Evolutionary conservation across 208 protist species (phyloP).

Genomic region (Strigomonas culicis): DNA sequence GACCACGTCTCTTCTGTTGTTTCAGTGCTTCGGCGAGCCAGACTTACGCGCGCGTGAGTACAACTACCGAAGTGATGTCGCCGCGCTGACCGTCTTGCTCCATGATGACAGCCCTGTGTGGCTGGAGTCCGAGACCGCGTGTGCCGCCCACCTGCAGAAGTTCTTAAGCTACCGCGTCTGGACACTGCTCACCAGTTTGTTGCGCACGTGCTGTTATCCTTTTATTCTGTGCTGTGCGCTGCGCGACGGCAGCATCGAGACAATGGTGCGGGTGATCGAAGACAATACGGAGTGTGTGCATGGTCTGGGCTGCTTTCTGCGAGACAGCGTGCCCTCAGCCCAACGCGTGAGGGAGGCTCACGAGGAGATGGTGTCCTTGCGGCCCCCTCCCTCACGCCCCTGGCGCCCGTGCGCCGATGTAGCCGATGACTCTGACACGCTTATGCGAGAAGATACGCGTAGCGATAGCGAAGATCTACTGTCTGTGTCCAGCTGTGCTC

Average conservation of each 20-base stretch:
- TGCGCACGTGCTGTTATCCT: slow-evolving; percentile 33
- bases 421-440: not conserved
- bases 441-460: not conserved
- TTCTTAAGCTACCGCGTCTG: no score
- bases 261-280: slow-evolving; percentile 38
- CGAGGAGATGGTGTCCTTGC: no score
- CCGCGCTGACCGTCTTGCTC: slow-evolving; percentile 35
- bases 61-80: slow-evolving; percentile 49
- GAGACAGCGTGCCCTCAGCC: no score
- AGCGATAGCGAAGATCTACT: not conserved
- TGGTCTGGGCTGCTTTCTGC: slow-evolving; percentile 70
- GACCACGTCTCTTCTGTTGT: slow-evolving; percentile 47
- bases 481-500: not conserved
- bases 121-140: no score
- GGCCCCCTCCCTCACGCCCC: not conserved
- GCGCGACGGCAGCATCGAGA: slow-evolving; percentile 51
- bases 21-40: slow-evolving; percentile 37
- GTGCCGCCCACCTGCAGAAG: no score
- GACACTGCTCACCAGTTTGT: slow-evolving; percentile 29
- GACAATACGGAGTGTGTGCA: slow-evolving; percentile 55
- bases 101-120: slow-evolving; percentile 55
- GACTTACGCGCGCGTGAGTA: slow-evolving; percentile 66
- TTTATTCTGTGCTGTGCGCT: slow-evolving; percentile 50
- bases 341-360: no score
- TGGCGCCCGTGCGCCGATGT: not conserved